Evolutionary conservation across 305 asterid genomes (phyloP).

Genomic region (Lippia alba): DNA sequence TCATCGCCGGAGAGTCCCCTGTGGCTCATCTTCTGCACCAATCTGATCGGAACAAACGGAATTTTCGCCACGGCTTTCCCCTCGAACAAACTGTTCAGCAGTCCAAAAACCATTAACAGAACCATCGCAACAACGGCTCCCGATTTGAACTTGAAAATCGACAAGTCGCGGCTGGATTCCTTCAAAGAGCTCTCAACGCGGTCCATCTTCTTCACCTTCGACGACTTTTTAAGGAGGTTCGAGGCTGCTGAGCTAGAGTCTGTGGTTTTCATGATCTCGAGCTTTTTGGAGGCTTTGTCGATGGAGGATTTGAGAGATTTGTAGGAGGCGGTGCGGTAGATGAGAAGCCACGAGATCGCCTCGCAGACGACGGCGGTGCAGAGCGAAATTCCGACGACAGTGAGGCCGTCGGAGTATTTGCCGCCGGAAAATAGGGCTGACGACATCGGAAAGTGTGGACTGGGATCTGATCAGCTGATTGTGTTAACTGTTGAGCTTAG

Average conservation of each 20-base stretch:
- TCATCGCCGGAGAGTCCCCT: slow-evolving; percentile 86
- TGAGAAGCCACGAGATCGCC: slow-evolving; percentile 85
- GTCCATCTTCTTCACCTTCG: slow-evolving; percentile 83
- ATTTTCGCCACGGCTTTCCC: slow-evolving; percentile 87
- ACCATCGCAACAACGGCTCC: slow-evolving; percentile 93
- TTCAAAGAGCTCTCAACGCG: slow-evolving; percentile 87
- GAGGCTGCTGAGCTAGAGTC: slow-evolving; percentile 41
- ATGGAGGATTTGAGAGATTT: slow-evolving; percentile 90
- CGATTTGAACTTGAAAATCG: slow-evolving; percentile 92
- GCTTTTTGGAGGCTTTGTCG: slow-evolving; percentile 96
- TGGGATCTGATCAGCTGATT: no score
- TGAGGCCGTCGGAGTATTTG: slow-evolving; percentile 77
- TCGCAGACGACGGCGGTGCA: slow-evolving; percentile 88
- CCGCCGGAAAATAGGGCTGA: slow-evolving; percentile 52
- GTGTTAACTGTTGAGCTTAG: no score
- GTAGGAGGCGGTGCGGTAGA: slow-evolving; percentile 94
- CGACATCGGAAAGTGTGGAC: slow-evolving; percentile 68
- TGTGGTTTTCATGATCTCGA: slow-evolving; percentile 81
- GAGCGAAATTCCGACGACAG: slow-evolving; percentile 75
- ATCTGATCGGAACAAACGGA: slow-evolving; percentile 77
- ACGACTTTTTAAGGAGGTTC: slow-evolving; percentile 51
- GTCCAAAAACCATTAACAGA: slow-evolving; percentile 81
- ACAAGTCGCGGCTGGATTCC: slow-evolving; percentile 90
- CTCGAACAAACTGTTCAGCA: slow-evolving; percentile 76
- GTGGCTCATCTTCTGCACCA: slow-evolving; percentile 98